Percentiles rank a stretch among this genome's conserved stretches.
Evolutionary conservation across 352 stramenopile genomes (phyloP).

Genomic region (Lagenidium giganteum): DNA sequence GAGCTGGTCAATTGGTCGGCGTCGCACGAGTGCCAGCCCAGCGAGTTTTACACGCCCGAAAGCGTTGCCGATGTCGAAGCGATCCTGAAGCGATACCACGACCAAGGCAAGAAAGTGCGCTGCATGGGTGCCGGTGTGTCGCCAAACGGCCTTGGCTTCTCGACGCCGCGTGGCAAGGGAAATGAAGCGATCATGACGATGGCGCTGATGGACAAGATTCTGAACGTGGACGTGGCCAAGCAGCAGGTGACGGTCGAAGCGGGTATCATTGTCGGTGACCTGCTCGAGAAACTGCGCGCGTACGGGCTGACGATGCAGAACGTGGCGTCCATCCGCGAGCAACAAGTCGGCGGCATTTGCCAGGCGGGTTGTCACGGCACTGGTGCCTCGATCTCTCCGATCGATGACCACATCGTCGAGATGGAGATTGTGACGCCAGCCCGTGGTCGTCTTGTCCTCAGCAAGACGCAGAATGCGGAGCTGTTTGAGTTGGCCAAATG

Average conservation of each 20-base stretch:
- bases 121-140: constrained; percentile 93
- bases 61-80: constrained; percentile 45
- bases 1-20: constrained; percentile 70
- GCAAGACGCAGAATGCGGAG: constrained; percentile 47
- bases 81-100: constrained; percentile 42
- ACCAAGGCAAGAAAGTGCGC: constrained; percentile 68
- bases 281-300: constrained; percentile 51
- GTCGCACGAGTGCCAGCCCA: constrained; percentile 51
- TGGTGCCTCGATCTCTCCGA: constrained; percentile 88
- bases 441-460: constrained; percentile 85
- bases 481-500: constrained; percentile 90
- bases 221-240: constrained; percentile 86
- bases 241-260: constrained; percentile 89
- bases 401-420: constrained; percentile 94
- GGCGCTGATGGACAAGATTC: constrained; percentile 87
- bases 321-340: constrained; percentile 95
- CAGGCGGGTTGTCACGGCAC: constrained; percentile 93
- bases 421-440: constrained; percentile 94
- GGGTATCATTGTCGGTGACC: constrained; percentile 49
- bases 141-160: constrained; percentile 94
- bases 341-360: constrained; percentile 95
- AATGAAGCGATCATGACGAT: constrained; percentile 84
- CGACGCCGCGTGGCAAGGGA: constrained; percentile 7
- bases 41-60: constrained; percentile 51
- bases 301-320: constrained; percentile 95